Conservation (phyloP, 1,284 basidiomycete genomes). For the Erythrobasidium hasegawianum region DNA sequence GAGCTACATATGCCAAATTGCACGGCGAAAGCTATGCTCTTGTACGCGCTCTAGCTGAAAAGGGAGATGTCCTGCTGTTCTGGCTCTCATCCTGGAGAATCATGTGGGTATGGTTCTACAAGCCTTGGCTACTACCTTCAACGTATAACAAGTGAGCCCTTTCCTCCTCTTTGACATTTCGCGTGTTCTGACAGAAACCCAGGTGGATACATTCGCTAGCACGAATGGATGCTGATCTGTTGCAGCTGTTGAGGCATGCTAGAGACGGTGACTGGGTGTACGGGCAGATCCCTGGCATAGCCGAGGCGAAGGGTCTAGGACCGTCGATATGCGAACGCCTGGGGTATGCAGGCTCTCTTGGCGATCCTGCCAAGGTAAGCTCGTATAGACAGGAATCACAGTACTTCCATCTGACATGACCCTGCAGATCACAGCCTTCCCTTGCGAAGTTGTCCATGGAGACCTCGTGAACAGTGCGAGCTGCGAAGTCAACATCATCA, state of each 20-base stretch:
- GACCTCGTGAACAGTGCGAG: constrained; percentile 44
- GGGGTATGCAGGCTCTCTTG: constrained; percentile 22
- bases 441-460: constrained; percentile 50
- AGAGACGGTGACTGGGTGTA: constrained; percentile 46
- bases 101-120: constrained; percentile 41
- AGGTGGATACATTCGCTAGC: constrained; percentile 49
- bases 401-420: too few species aligned
- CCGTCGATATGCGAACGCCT: constrained; percentile 34
- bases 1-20: constrained; percentile 38
- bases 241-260: constrained; percentile 45
- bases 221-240: constrained; percentile 48
- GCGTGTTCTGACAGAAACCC: constrained; percentile 48
- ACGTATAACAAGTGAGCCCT: constrained; percentile 26
- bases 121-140: constrained; percentile 32
- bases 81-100: constrained; percentile 39
- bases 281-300: constrained; percentile 39
- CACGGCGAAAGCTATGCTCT: constrained; percentile 21
- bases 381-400: too few species aligned
- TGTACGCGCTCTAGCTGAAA: constrained; percentile 27
- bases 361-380: constrained; percentile 34
- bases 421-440: constrained; percentile 42
- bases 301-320: constrained; percentile 35
- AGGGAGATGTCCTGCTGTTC: constrained; percentile 43
- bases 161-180: too few species aligned
- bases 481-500: constrained; percentile 48